Conservation (phyloP, 805 yeast genomes). For the Candida incommunis region DNA sequence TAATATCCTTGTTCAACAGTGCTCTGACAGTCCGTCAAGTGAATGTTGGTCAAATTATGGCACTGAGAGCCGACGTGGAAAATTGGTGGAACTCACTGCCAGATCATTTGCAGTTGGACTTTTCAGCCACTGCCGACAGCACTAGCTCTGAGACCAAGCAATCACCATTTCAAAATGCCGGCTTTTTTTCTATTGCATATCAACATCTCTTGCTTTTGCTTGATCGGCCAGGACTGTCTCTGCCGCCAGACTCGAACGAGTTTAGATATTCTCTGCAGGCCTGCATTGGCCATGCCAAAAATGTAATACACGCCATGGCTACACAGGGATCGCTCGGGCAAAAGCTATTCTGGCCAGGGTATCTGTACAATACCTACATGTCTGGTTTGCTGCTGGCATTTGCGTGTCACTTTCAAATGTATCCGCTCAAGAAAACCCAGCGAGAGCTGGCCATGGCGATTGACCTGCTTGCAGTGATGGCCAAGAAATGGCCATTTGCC, state of each 20-base stretch:
- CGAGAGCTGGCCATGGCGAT: background rate
- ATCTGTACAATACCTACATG: constrained; percentile 2
- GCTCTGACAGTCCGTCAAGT: constrained; percentile 1
- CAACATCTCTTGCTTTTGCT: constrained; percentile 2
- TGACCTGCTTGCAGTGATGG: constrained; percentile 1
- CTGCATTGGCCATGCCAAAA: constrained; percentile 1
- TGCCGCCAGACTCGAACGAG: background rate
- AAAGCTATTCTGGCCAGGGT: constrained; percentile 3
- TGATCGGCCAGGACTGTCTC: constrained; percentile 2
- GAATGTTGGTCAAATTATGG: background rate
- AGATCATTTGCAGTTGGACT: background rate
- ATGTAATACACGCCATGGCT: background rate
- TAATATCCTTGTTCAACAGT: constrained; percentile 1
- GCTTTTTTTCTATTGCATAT: constrained; percentile 1
- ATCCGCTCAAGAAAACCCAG: background rate
- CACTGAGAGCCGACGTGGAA: constrained; percentile 2
- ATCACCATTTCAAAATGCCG: constrained; percentile 1
- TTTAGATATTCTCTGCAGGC: constrained; percentile 2
- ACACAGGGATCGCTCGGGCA: background rate
- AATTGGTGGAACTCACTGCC: constrained; percentile 4
- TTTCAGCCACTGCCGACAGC: background rate
- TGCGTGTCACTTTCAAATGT: constrained; percentile 2
- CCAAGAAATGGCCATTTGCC: constrained; percentile 3
- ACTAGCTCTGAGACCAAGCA: background rate
- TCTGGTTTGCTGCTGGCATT: constrained; percentile 1